Evolutionary conservation across 208 protist genomes (phyloP).

Genomic region (Leishmania braziliensis): DNA sequence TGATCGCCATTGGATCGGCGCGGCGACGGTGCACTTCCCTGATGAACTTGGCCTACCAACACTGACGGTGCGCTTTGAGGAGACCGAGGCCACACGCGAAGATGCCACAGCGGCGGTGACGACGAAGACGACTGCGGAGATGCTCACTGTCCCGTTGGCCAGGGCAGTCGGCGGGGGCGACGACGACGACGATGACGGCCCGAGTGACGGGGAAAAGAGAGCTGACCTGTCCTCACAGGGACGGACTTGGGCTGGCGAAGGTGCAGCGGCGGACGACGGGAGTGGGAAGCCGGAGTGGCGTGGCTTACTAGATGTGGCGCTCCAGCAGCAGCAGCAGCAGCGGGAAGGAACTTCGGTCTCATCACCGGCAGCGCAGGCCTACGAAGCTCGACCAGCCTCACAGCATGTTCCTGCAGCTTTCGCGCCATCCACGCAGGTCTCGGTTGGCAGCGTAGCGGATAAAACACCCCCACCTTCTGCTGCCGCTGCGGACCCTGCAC

Average conservation of each 20-base stretch:
- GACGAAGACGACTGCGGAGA: constrained; percentile 38
- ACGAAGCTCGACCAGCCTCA: constrained; percentile 4
- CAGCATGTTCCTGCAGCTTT: neutral
- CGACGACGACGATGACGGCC: constrained; percentile 6
- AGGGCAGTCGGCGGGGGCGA: constrained; percentile 15
- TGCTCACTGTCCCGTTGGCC: constrained; percentile 46
- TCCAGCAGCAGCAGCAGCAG: constrained; percentile 32
- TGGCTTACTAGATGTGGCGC: constrained; percentile 38
- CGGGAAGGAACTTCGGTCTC: neutral
- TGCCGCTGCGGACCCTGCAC: neutral
- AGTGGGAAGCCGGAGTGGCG: constrained; percentile 31
- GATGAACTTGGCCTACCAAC: constrained; percentile 55
- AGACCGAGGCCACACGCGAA: constrained; percentile 4
- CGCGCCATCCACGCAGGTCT: constrained; percentile 13
- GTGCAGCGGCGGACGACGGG: neutral
- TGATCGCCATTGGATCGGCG: constrained; percentile 17
- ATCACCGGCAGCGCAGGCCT: neutral
- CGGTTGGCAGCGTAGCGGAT: constrained; percentile 3
- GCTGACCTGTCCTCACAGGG: neutral
- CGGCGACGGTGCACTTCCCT: constrained; percentile 64
- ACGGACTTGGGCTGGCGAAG: neutral
- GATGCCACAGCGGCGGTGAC: constrained; percentile 36
- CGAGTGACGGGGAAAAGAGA: neutral
- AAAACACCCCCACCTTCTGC: neutral
- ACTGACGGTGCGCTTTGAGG: constrained; percentile 52